Conservation (phyloP, 2,329 filamentous ascomycete species). For the Chalara sp. region DNA sequence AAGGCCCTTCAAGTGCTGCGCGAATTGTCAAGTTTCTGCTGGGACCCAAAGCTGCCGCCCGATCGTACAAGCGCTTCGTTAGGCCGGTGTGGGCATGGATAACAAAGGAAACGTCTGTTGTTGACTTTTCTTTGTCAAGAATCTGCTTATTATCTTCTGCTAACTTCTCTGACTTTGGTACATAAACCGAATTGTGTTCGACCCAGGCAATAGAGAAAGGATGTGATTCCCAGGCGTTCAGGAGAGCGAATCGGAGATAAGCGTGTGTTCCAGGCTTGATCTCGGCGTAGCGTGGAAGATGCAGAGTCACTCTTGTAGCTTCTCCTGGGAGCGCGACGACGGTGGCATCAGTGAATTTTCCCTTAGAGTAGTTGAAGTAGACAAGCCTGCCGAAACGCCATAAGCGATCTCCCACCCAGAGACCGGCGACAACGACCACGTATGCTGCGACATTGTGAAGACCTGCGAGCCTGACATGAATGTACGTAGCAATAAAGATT, state of each 20-base stretch:
- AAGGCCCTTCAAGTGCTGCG: conserved; percentile 84
- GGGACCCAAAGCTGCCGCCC: conserved; percentile 40
- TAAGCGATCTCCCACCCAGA: conserved; percentile 71
- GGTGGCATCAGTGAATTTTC: conserved; percentile 54
- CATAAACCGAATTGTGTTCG: conserved; percentile 38
- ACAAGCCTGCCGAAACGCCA: conserved; percentile 56
- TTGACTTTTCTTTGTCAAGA: conserved; percentile 12
- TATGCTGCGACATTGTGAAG: conserved; percentile 60
- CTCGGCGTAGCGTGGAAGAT: conserved; percentile 58
- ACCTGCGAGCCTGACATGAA: conserved; percentile 65
- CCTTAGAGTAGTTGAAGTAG: conserved; percentile 52
- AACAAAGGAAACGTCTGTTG: conserved; percentile 64
- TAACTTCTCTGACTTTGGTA: background rate
- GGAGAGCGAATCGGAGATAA: conserved; percentile 62
- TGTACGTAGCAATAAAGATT: conserved; percentile 64
- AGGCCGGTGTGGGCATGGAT: conserved; percentile 84
- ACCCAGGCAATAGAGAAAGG: conserved; percentile 77
- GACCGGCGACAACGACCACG: conserved; percentile 63
- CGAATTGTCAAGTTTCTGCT: conserved; percentile 10
- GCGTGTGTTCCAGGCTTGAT: conserved; percentile 67
- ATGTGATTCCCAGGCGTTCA: conserved; percentile 66
- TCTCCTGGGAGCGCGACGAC: conserved; percentile 66
- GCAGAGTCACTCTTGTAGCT: conserved; percentile 62
- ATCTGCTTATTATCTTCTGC: background rate
- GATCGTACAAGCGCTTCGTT: conserved; percentile 73